Evolutionary conservation across 306 rosid species (phyloP).

Genomic region (Mimosa bimucronata): DNA sequence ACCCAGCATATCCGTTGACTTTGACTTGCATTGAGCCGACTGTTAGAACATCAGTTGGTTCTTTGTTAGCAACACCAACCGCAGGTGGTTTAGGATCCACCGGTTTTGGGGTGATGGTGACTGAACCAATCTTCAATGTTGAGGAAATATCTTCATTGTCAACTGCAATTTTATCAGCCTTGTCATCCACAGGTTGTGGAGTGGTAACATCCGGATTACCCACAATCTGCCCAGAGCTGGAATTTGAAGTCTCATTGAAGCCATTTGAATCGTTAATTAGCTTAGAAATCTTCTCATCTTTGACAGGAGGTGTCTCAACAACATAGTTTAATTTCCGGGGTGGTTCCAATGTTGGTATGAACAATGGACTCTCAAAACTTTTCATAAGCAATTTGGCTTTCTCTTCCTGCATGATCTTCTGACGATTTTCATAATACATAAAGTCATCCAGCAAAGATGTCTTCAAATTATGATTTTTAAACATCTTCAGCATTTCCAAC

Average conservation of each 20-base stretch:
- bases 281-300: constrained; percentile 43
- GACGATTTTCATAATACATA: constrained; percentile 86
- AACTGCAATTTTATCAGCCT: constrained; percentile 32
- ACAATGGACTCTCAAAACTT: constrained; percentile 55
- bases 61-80: constrained; percentile 35
- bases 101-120: constrained; percentile 56
- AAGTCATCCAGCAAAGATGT: constrained; percentile 91
- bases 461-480: constrained; percentile 75
- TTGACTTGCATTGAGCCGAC: constrained; percentile 77
- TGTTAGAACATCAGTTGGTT: constrained; percentile 55
- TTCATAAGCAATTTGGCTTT: constrained; percentile 64
- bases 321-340: constrained; percentile 59
- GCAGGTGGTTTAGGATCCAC: constrained; percentile 45
- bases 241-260: constrained; percentile 34
- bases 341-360: constrained; percentile 52
- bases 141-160: constrained; percentile 50
- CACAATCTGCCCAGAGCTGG: constrained; percentile 45
- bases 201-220: constrained; percentile 33
- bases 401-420: constrained; percentile 87
- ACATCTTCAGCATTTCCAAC: constrained; percentile 79
- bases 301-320: constrained; percentile 44
- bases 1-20: constrained; percentile 63
- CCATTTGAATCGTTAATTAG: constrained; percentile 40
- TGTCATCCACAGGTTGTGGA: constrained; percentile 38
- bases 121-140: constrained; percentile 67